Percentiles rank a stretch among this genome's conserved stretches.
phyloP scores from a whole-genome alignment of 1,139 yeast species.

The Scheffersomyces lignicola region DNA sequence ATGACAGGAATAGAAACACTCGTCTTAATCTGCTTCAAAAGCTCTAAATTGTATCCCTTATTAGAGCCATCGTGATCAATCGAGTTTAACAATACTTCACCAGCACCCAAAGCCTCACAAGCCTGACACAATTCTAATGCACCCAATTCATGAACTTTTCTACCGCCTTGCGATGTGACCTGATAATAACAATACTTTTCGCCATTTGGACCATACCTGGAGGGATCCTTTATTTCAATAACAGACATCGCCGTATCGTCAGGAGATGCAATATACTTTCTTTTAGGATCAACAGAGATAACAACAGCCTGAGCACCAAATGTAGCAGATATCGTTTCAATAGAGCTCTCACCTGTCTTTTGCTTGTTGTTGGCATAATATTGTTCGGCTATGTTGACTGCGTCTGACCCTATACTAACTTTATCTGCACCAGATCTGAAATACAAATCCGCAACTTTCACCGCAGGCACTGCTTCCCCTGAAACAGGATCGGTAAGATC shows the following conservation, averaged over 20 bases:
- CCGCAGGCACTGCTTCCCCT: slow-evolving; percentile 74
- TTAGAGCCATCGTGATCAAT: slow-evolving; percentile 96
- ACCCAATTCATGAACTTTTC: slow-evolving; percentile 85
- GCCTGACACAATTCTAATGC: slow-evolving; percentile 87
- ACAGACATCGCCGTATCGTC: slow-evolving; percentile 57
- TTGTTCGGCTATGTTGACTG: slow-evolving; percentile 85
- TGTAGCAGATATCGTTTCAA: slow-evolving; percentile 85
- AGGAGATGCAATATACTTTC: slow-evolving; percentile 70
- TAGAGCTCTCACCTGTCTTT: slow-evolving; percentile 77
- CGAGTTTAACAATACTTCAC: slow-evolving; percentile 87
- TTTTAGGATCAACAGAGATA: slow-evolving; percentile 92
- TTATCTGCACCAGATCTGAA: slow-evolving; percentile 97
- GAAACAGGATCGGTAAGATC: slow-evolving; percentile 80
- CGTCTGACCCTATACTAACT: slow-evolving; percentile 96
- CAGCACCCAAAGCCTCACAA: slow-evolving; percentile 94
- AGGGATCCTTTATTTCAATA: slow-evolving; percentile 45
- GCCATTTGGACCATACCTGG: slow-evolving; percentile 74
- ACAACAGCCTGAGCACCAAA: slow-evolving; percentile 98
- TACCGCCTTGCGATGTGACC: slow-evolving; percentile 94
- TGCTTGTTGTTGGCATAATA: slow-evolving; percentile 59
- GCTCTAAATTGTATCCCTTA: slow-evolving; percentile 85
- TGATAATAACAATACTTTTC: slow-evolving; percentile 90
- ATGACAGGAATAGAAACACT: slow-evolving; percentile 87
- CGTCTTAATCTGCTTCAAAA: slow-evolving; percentile 71
- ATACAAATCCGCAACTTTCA: slow-evolving; percentile 85